Percentiles rank a stretch among this genome's conserved stretches.
Conservation (phyloP, 2,329 filamentous ascomycete species). For the Orbilia blumenaviensis region DNA sequence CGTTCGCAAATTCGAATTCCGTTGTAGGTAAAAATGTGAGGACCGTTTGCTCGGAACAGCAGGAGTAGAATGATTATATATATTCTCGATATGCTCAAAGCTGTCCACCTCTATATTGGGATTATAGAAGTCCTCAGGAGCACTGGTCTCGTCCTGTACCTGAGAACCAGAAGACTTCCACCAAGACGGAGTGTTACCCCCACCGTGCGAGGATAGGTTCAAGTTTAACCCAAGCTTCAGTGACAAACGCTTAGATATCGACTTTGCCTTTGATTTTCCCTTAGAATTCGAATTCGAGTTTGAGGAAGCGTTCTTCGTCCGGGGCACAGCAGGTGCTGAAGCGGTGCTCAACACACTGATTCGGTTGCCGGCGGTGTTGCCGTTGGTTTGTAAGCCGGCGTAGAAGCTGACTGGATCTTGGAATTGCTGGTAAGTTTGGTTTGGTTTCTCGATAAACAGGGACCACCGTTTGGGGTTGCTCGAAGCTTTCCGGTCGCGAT, state of each 20-base stretch:
- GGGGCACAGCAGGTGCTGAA: constrained; percentile 10
- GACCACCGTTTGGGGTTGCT: constrained; percentile 13
- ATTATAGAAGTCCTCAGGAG: constrained; percentile 11
- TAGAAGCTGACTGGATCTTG: constrained; percentile 42
- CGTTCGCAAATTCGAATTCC: constrained; percentile 30
- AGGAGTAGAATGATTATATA: neutral
- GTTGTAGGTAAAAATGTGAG: constrained; percentile 26
- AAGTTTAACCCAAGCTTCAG: neutral
- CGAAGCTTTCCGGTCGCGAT: constrained; percentile 12
- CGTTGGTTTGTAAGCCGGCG: constrained; percentile 3
- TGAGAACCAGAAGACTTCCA: constrained; percentile 21
- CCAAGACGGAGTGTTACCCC: constrained; percentile 19
- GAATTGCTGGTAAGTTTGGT: neutral
- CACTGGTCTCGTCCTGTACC: neutral
- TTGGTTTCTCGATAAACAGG: constrained; percentile 7
- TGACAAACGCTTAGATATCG: constrained; percentile 1
- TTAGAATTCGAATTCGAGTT: constrained; percentile 26
- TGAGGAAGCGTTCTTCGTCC: neutral
- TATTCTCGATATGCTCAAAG: constrained; percentile 17
- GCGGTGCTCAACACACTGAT: constrained; percentile 5
- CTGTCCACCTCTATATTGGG: constrained; percentile 3
- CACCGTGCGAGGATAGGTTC: neutral
- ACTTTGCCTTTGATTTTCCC: constrained; percentile 20
- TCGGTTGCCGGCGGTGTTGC: constrained; percentile 14
- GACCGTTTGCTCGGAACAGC: neutral